Evolutionary conservation across 108 stramenopile genomes (phyloP).

Genomic region (Mayamaea pseudoterrestris): DNA sequence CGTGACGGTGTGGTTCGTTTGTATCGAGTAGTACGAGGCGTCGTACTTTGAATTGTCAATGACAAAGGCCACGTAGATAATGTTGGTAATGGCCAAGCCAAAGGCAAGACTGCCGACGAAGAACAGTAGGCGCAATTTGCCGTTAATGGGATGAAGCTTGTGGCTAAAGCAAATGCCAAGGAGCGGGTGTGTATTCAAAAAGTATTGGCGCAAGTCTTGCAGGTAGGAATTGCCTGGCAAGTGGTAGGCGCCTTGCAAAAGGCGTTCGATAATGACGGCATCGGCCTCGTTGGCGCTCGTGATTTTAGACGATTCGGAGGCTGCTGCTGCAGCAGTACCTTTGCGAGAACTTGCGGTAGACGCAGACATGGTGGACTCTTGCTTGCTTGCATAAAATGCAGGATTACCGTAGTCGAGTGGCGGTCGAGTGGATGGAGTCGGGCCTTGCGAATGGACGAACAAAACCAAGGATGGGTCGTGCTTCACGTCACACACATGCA

Average conservation of each 20-base stretch:
- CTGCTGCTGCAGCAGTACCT: too few species aligned
- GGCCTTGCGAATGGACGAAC: too few species aligned
- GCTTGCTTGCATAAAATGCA: too few species aligned
- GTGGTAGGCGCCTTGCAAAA: too few species aligned
- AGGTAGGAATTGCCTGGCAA: constrained; percentile 27
- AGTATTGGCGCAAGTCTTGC: constrained; percentile 44
- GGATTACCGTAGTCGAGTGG: too few species aligned
- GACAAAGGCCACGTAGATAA: constrained; percentile 28
- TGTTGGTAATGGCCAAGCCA: constrained; percentile 49
- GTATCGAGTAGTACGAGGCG: neutral
- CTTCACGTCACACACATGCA: too few species aligned
- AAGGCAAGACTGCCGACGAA: constrained; percentile 36
- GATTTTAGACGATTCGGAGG: too few species aligned
- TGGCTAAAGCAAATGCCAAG: constrained; percentile 48
- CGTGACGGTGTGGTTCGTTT: neutral
- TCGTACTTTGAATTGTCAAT: constrained; percentile 14
- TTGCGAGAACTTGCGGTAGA: too few species aligned
- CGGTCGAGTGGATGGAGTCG: too few species aligned
- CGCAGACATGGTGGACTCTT: too few species aligned
- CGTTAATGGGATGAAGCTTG: constrained; percentile 29
- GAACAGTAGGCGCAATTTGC: constrained; percentile 26
- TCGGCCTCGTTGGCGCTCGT: too few species aligned
- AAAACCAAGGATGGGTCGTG: too few species aligned
- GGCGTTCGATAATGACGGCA: constrained; percentile 13
- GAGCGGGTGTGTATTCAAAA: constrained; percentile 51